Evolutionary conservation across 1,284 basidiomycete species (phyloP), one percentile per base, ranked within the genome.

Genomic region (Heliocybe sulcata): DNA sequence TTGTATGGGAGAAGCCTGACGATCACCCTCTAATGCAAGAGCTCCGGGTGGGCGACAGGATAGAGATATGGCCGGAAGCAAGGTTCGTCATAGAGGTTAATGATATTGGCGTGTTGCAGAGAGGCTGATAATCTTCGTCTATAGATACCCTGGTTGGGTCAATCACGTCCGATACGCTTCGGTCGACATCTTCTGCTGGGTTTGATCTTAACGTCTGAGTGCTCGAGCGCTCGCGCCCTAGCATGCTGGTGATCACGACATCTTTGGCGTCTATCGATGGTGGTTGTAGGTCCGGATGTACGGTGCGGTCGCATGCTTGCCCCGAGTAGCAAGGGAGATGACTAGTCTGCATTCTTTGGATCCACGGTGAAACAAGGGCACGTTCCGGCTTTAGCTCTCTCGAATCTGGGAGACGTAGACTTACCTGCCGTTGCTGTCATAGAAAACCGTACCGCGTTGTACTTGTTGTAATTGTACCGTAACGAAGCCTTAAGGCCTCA

Each of bases 31-130:
- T 49, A 11, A 26, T 49, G 47, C 12, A 25, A 22, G 47, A 25
- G 23, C 27, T 49, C 8, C 10, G 47, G 20, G n/a, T 16, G 47
- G 47, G 47, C 20, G 47, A 49, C 47, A 49, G 8, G 47, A 49
- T 49, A 49, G 47, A 29, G 11, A 49, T 49, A 25, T 49, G 47
- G 47, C 23, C 47, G 11, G 47, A 49, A 29, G 47, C 47, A n/a
- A 25, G 47, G 47, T 49, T 16, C 12, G 47, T 25, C 25, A 12
- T 20, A 4, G 27, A n/a, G 45, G 9, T 26, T 49, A 26, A 8
- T 29, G 10, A n/a, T n/a, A 4, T 14, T 49, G 47, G 16, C 47
- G 22, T 25, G 22, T 49, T 9, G 9, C 8, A 22, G 10, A 22
- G 11, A 26, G 20, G 6, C 47, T 49, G 20, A n/a, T n/a, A n/a